phyloP scores from a whole-genome alignment of 352 stramenopile species.

The Globisporangium heterothallicum region DNA sequence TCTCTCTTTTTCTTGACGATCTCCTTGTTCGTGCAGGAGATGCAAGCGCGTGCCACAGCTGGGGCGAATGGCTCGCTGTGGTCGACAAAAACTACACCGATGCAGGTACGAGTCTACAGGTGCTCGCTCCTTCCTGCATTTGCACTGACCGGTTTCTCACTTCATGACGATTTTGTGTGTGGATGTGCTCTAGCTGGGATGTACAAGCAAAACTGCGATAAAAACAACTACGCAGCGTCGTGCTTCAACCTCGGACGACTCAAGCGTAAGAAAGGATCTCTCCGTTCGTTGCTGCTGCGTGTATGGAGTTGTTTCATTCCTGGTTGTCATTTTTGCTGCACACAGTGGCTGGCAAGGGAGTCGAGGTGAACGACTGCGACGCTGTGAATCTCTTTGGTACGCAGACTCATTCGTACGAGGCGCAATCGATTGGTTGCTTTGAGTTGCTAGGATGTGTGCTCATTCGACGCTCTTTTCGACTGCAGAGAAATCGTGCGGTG shows the following conservation, averaged over 20 bases:
- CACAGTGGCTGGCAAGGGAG: slow-evolving; percentile 73
- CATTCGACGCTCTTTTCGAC: not conserved
- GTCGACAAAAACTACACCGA: slow-evolving; percentile 83
- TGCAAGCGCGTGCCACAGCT: slow-evolving; percentile 82
- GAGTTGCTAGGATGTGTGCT: not conserved
- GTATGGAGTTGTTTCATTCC: too few relatives aligned
- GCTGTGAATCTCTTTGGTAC: slow-evolving; percentile 71
- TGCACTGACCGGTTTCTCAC: not conserved
- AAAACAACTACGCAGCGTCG: slow-evolving; percentile 74
- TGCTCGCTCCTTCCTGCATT: not conserved
- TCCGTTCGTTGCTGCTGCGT: not conserved
- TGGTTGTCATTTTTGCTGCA: not conserved
- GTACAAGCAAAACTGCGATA: slow-evolving; percentile 81
- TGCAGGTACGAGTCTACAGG: slow-evolving; percentile 30
- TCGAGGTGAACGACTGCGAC: slow-evolving; percentile 58
- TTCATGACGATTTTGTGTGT: not conserved
- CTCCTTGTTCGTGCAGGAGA: slow-evolving; percentile 35
- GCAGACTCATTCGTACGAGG: not conserved
- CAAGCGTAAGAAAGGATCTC: slow-evolving; percentile 44
- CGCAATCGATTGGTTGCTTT: too few relatives aligned
- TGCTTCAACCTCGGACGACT: slow-evolving; percentile 86
- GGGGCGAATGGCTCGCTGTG: slow-evolving; percentile 82
- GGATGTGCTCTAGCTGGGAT: slow-evolving; percentile 36
- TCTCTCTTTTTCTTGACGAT: not conserved
- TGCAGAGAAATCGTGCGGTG: slow-evolving; percentile 74